A percentile compares a stretch with the other conserved stretches of the same genome.
Conservation (phyloP, 768 basidiomycete species). For the Tricholoma bakamatsutake region DNA sequence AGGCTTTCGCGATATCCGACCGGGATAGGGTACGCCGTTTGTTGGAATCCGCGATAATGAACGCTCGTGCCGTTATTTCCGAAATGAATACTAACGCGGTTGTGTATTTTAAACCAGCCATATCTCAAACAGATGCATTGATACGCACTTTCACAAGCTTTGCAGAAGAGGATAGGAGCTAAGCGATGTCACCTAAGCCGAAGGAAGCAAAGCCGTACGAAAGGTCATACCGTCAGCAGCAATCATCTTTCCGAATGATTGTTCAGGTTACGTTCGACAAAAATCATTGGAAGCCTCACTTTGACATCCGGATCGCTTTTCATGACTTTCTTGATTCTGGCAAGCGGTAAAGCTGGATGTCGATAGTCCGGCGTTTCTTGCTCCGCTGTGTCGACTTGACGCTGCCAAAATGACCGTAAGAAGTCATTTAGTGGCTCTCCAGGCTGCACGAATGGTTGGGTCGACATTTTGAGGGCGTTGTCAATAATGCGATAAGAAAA, state of each 20-base stretch:
- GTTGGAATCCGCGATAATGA: conserved; percentile 91
- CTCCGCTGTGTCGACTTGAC: conserved; percentile 83
- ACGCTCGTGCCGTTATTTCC: conserved; percentile 93
- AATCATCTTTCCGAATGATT: conserved; percentile 71
- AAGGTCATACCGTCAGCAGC: conserved; percentile 77
- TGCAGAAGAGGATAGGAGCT: conserved; percentile 95
- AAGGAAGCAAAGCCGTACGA: conserved; percentile 11
- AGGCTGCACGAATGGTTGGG: conserved; percentile 67
- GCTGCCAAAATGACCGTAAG: conserved; percentile 83
- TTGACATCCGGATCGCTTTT: conserved; percentile 97
- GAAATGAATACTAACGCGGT: conserved; percentile 82
- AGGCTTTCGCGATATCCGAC: conserved; percentile 89
- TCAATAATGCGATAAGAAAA: neutral
- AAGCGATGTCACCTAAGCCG: conserved; percentile 7
- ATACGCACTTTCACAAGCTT: conserved; percentile 93
- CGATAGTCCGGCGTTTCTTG: conserved; percentile 84
- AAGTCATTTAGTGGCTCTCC: conserved; percentile 87
- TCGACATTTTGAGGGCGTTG: conserved; percentile 16
- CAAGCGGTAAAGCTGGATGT: conserved; percentile 85
- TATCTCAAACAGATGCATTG: neutral
- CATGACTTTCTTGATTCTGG: conserved; percentile 98
- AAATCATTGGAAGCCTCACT: conserved; percentile 40
- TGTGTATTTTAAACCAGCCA: neutral
- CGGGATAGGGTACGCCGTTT: conserved; percentile 94
- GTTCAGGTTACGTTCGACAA: conserved; percentile 2